Base-by-base conservation (phyloP, 176 grass and related monocot genomes). In the Aegilops umbellulata region DNA sequence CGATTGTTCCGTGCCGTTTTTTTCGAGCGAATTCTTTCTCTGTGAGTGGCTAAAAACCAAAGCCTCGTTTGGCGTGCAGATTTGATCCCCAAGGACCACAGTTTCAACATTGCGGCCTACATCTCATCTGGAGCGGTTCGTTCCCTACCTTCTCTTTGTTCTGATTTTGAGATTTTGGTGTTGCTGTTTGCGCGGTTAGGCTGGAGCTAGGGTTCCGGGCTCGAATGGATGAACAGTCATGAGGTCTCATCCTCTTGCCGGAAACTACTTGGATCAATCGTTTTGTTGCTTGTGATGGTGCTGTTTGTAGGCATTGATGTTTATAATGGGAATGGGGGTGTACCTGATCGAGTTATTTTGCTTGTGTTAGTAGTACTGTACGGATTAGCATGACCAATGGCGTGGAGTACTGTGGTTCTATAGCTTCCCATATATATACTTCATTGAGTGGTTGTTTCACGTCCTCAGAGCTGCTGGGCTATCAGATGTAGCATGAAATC, bases 41-140 rank as follows among this genome's bases (percentile, higher is more conserved):
- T 83, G 53, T 9, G 36, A 65, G 82, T 35, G 30, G 81, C 76
- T 86, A 67, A 79, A 19, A 86, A 31, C 64, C 30, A 32, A 22
- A 22, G 31, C 78, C 32, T 74, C 62, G 29, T 38, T 15, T 41
- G 13, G 12, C n/a, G 57, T 67, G 65, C 80, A 93, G 94, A 95
- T 82, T 90, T 95, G 80, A 49, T 95, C 12, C 74, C 89, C 55
- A 95, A 95, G 89, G 94, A 93, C 35, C 88, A 95, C 83, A 84
- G 77, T 20, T 93, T 95, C 87, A 93, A 77, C 83, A 90, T 95
- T 27, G 88, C 86, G 17, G 67, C 91, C 60, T 95, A 91, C 92
- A 93, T 91, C 65, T 87, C 88, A 39, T 88, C 84, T 8, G 81
- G 84, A 74, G 86, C 85, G 78, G 94, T 95, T 66, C 61, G 85